Conservation (phyloP, 1,284 basidiomycete genomes). For the Cerrena zonata region DNA sequence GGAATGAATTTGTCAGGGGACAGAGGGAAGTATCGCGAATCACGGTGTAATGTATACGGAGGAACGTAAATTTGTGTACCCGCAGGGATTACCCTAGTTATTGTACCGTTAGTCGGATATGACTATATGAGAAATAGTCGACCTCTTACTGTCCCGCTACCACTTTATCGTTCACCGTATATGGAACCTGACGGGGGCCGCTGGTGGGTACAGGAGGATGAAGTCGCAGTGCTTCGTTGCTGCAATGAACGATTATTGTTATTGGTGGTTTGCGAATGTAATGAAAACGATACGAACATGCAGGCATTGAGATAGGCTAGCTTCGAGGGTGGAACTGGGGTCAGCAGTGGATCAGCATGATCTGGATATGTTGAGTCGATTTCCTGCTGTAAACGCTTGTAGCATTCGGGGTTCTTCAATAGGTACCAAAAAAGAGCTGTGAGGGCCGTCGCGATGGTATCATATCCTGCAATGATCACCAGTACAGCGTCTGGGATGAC, state of each 20-base stretch:
- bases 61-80: slow-evolving; percentile 33
- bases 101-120: too few relatives aligned
- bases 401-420: slow-evolving; percentile 14
- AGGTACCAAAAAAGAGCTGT: slow-evolving; percentile 18
- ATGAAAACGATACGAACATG: neutral
- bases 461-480: slow-evolving; percentile 24
- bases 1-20: slow-evolving; percentile 37
- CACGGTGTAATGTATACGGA: slow-evolving; percentile 35
- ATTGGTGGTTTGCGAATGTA: neutral
- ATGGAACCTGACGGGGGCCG: too few relatives aligned
- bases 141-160: too few relatives aligned
- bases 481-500: slow-evolving; percentile 9
- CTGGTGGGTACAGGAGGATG: too few relatives aligned
- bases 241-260: neutral
- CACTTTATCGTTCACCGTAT: too few relatives aligned
- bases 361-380: slow-evolving; percentile 17
- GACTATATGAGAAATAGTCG: too few relatives aligned
- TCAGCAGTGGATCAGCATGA: slow-evolving; percentile 15
- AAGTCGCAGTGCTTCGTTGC: too few relatives aligned
- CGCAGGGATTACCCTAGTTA: slow-evolving; percentile 29
- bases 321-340: slow-evolving; percentile 6
- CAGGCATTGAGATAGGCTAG: slow-evolving; percentile 22
- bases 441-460: slow-evolving; percentile 20
- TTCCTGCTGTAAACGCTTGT: slow-evolving; percentile 15
- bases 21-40: slow-evolving; percentile 37